Base-by-base conservation (phyloP, 2,329 filamentous ascomycete genomes). In the Sporothrix globosa region DNA sequence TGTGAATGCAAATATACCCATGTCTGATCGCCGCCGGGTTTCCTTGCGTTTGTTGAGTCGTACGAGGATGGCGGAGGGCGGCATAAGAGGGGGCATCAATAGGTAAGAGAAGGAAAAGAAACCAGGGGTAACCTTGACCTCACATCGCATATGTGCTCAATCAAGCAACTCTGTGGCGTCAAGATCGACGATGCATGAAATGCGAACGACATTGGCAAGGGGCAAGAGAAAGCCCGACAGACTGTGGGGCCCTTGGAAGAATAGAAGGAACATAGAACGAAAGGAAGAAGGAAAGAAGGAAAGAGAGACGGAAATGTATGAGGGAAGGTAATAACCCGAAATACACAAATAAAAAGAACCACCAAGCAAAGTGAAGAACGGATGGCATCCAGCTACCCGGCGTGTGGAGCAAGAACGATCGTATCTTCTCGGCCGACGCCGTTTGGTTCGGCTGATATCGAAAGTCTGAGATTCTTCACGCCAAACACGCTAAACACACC, bases 361-460 rank as follows among this genome's bases (percentile, higher is more conserved):
- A n/a, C n/a, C n/a, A n/a, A n/a, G n/a, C n/a, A 58, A n/a, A 30
- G 54, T 17, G 19, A 60, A 60, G 34, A 41, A 41, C 56, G 34
- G 56, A 41, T 60, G 19, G 30, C 30, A 21, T 34, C 56, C 56
- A 60, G 56, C 56, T 60, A 41, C 34, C 34, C 30, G 56, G 34
- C 54, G 34, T 30, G 34, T 60, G 34, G 34, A 19, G 30, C 21
- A 60, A 19, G 50, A 56, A 9, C 53, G 53, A 56, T 24, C 21
- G 53, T 56, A 1, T 27, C 53, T 19, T 30, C 61, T 52, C 24
- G 27, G 41, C 46, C 46, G 27, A n/a, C 10, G 46, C 27, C 63
- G 19, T 27, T 66, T 66, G 63, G 63, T 52, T 66, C 63, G 63
- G 63, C 63, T 66, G 46, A 66, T 66, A 19, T 66, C 2, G 52